phyloP scores from a whole-genome alignment of 78 protist species.

The Pigoraptor vietnamica region DNA sequence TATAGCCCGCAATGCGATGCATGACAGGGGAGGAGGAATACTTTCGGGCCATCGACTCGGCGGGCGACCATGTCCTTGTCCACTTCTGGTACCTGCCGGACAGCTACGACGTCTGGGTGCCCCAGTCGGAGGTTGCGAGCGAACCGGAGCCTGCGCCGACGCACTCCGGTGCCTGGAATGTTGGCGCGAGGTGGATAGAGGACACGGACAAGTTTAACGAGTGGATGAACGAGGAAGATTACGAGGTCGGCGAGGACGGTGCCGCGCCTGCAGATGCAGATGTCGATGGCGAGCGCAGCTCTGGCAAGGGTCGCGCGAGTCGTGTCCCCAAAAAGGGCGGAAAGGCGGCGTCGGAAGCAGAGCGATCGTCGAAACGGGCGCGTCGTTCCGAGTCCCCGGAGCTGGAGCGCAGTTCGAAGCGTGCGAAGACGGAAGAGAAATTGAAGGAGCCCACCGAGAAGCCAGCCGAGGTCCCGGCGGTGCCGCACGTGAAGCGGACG shows the following conservation, averaged over 20 bases:
- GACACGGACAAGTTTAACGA: slow-evolving; percentile 41
- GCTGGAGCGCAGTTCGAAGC: background rate
- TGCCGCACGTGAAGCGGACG: background rate
- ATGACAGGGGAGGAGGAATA: background rate
- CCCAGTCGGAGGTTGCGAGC: background rate
- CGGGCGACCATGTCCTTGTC: slow-evolving; percentile 13
- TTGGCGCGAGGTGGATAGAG: background rate
- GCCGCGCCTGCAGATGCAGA: background rate
- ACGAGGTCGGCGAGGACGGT: background rate
- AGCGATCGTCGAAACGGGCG: background rate
- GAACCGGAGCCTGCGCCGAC: background rate
- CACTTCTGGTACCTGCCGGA: slow-evolving; percentile 59
- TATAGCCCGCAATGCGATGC: too few relatives aligned
- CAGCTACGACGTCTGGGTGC: slow-evolving; percentile 42
- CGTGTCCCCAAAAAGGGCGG: background rate
- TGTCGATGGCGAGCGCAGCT: background rate
- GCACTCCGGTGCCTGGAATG: background rate
- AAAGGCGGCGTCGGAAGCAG: background rate
- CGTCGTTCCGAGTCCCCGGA: background rate
- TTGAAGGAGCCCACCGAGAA: background rate
- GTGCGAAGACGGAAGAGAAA: background rate
- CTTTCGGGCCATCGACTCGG: background rate
- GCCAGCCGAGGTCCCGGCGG: background rate
- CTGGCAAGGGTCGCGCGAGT: background rate
- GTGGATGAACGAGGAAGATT: slow-evolving; percentile 60